Evolutionary conservation across 2,329 filamentous ascomycete species (phyloP), one percentile per base, ranked within the genome.

Genomic region (Verticillium nonalfalfae): DNA sequence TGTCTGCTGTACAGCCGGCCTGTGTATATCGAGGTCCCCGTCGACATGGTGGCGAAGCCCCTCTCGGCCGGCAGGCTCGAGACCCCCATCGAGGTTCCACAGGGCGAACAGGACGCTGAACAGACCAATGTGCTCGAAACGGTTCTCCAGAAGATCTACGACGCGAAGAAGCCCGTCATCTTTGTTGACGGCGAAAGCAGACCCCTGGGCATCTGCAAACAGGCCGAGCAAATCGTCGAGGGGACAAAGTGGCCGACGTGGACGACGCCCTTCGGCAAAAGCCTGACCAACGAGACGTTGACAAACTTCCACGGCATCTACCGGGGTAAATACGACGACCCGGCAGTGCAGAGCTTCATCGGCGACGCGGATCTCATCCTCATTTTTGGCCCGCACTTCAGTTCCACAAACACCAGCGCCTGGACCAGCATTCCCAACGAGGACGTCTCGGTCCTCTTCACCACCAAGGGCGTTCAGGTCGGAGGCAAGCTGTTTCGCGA

Each of bases 21-120:
- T 0, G 84, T 83, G 1, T 86, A 84, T 62, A 78, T 86, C 21
- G 79, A 83, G 64, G 66, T 87, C 4, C 84, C 84, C 0, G 76
- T 78, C 13, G 84, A 86, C 65, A 72, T 85, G 70, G 81, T 83
- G 6, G 68, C 67, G 7, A 71, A 68, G 0, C 66, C 64, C 4
- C 70, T 81, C 1, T 66, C 72, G 7, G 69, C 69, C 6, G 68
- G 67, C 7, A 66, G 68, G n/a, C 66, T 79, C 1, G 64, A 68
- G n/a, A 61, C 64, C 1, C 63, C 67, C 2, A 65, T 73, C 38
- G 64, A 62, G 18, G 62, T 68, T 21, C 66, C 64, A 1, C 61
- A 61, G 4, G 61, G 57, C 11, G 60, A 39, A 7, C 59, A 59
- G 4, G 64, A 63, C 14, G 35, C 63, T 3, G 58, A 62, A 7